Conservation (phyloP, 1,139 yeast genomes). For the Scheffersomyces stambukii region DNA sequence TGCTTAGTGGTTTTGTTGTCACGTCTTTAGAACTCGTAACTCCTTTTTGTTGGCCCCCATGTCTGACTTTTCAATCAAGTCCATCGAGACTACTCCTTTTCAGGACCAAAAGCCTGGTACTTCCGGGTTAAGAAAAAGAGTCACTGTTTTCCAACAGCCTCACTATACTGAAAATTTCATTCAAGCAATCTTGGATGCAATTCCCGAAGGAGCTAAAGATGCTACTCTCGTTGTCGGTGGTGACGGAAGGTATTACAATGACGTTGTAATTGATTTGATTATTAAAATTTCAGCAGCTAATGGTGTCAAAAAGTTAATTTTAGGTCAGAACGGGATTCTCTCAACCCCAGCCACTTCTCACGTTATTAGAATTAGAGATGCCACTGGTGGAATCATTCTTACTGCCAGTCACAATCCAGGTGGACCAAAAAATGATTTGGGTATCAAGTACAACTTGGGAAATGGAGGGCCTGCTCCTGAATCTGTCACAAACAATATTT, state of each 20-base stretch:
- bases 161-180: conserved; percentile 92
- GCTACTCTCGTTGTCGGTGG: conserved; percentile 91
- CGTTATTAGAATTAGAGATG: conserved; percentile 69
- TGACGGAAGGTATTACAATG: conserved; percentile 92
- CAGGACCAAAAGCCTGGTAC: conserved; percentile 97
- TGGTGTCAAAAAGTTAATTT: conserved; percentile 77
- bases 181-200: conserved; percentile 78
- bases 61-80: conserved; percentile 17
- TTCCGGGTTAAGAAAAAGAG: conserved; percentile 92
- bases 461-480: conserved; percentile 99
- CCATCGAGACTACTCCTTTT: conserved; percentile 64
- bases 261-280: conserved; percentile 74
- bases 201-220: conserved; percentile 80
- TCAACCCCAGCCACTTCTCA: conserved; percentile 97
- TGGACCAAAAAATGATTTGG: conserved; percentile 89
- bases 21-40: too few relatives aligned
- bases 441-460: conserved; percentile 90
- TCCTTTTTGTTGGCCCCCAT: conserved; percentile 4
- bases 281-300: conserved; percentile 86
- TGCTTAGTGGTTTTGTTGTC: too few relatives aligned
- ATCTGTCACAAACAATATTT: conserved; percentile 83
- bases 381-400: conserved; percentile 93
- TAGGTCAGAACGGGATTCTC: conserved; percentile 84
- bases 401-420: conserved; percentile 99
- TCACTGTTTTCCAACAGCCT: conserved; percentile 72